Percentiles rank a stretch among this genome's conserved stretches.
Conservation (phyloP, 164 flowering plant species). For the Kingdonia uniflora region DNA sequence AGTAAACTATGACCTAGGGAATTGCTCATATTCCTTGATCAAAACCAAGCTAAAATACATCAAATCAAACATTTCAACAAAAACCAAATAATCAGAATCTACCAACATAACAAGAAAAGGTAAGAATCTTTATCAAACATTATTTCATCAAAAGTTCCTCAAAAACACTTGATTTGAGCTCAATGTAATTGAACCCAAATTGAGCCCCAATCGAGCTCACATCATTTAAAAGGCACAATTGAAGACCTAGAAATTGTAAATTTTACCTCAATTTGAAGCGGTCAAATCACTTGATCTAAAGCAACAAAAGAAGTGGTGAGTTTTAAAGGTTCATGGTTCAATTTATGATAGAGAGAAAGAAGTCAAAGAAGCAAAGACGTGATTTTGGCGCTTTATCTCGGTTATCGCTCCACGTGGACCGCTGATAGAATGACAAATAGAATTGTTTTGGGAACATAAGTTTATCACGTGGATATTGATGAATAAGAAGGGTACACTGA, state of each 20-base stretch:
- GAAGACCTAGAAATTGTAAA: too few species aligned
- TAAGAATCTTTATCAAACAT: too few species aligned
- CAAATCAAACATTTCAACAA: not conserved
- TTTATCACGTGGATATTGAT: slow-evolving; percentile 3
- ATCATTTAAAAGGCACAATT: too few species aligned
- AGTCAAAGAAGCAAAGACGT: not conserved
- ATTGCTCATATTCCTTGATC: slow-evolving; percentile 51
- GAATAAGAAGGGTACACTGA: not conserved
- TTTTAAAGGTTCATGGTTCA: too few species aligned
- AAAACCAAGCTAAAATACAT: slow-evolving; percentile 4
- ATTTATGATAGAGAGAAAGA: too few species aligned
- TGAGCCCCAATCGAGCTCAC: not conserved
- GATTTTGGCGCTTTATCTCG: slow-evolving; percentile 6
- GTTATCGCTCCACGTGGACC: slow-evolving; percentile 5
- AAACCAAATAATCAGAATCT: not conserved
- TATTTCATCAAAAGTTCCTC: too few species aligned
- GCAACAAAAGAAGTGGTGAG: too few species aligned
- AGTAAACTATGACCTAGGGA: slow-evolving; percentile 41
- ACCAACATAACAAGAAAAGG: too few species aligned
- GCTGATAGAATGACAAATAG: not conserved
- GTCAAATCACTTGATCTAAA: too few species aligned
- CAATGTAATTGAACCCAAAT: not conserved
- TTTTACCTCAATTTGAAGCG: too few species aligned
- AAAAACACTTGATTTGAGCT: too few species aligned
- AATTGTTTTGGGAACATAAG: not conserved